These are phyloP conservation scores for Cicer yamashitae DNA, from an alignment of 306 rosid species.

Conservation along the genomic window DNA sequence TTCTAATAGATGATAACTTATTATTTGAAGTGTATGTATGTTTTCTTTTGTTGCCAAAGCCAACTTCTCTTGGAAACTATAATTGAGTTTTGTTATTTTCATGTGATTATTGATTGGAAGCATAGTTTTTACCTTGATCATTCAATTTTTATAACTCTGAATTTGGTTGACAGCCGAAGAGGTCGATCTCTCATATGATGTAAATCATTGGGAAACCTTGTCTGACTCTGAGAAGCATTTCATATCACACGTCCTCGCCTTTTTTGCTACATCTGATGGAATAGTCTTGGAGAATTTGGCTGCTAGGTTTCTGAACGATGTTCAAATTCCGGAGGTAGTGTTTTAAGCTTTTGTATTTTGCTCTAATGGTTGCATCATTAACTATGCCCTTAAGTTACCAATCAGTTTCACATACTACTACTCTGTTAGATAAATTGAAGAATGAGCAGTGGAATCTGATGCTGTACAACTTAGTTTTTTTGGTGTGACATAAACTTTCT, in stretches of 20 bases:
- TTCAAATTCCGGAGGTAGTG: slow-evolving; percentile 85
- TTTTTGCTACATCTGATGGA: slow-evolving; percentile 96
- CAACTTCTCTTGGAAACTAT: background rate
- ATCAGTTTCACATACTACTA: slow-evolving; percentile 29
- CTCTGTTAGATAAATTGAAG: slow-evolving; percentile 6
- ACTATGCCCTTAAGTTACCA: background rate
- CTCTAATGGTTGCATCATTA: slow-evolving; percentile 1
- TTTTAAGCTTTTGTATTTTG: slow-evolving; percentile 6
- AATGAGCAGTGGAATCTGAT: slow-evolving; percentile 9
- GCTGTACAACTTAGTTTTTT: slow-evolving; percentile 9
- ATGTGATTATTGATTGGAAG: slow-evolving; percentile 11
- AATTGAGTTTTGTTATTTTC: slow-evolving; percentile 24
- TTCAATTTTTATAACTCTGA: slow-evolving; percentile 39
- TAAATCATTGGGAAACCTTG: slow-evolving; percentile 74
- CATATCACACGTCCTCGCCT: slow-evolving; percentile 77
- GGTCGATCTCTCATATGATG: slow-evolving; percentile 82
- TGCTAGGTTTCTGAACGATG: slow-evolving; percentile 80
- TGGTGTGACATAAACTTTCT: slow-evolving; percentile 4
- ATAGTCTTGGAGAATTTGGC: slow-evolving; percentile 91
- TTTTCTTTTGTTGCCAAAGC: background rate
- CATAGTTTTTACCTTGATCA: slow-evolving; percentile 1
- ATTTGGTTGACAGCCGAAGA: slow-evolving; percentile 77
- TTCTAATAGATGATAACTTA: background rate
- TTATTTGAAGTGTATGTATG: background rate
- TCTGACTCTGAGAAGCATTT: slow-evolving; percentile 84